Evolutionary conservation across 2,329 filamentous ascomycete species (phyloP), one percentile per base, ranked within the genome.

Genomic region (Coleophoma cylindrospora): DNA sequence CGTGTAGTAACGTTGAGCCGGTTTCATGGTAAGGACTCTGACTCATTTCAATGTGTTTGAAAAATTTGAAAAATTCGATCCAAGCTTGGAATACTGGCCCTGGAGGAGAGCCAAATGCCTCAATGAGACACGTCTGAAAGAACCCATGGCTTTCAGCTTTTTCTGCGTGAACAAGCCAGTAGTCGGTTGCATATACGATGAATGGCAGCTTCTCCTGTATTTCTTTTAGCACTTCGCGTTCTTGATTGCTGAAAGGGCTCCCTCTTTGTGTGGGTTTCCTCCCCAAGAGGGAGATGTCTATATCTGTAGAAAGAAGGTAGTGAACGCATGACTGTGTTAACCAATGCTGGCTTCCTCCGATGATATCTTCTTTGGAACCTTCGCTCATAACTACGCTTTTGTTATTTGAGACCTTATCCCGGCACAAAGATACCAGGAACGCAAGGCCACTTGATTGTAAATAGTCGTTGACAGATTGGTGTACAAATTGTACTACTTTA

Each of bases 401-500:
- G 27, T 27, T 6, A 27, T 3, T 2, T 6, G 27, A 27, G 27
- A 5, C 9, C 27, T 27, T 27, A 10, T 27, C 27, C 27, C 7
- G 27, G 27, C 27, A 27, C 7, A 27, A 27, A 2, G 27, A 27
- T 10, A 10, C 27, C 27, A 27, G 9, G 27, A 27, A 27, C 6
- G 27, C 27, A 47, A 44, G 50, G 3, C 54, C 53, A 14, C 66
- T 62, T 43, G 65, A 61, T 1, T 68, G 49, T n/a, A 73, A 54
- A 48, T 67, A 72, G 17, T 72, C 66, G 21, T 61, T 54, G 47
- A 71, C 57, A 6, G 62, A 65, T 50, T 66, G 64, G 40, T 68
- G 64, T 47, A 68, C 66, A 37, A 68, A 73, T 51, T 72, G 70
- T 13, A 71, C 65, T 13, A 71, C 65, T 0, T 52, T 62, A n/a